Evolutionary conservation across 306 rosid species (phyloP), one percentile per base, ranked within the genome.

Genomic region (Betula pendula): DNA sequence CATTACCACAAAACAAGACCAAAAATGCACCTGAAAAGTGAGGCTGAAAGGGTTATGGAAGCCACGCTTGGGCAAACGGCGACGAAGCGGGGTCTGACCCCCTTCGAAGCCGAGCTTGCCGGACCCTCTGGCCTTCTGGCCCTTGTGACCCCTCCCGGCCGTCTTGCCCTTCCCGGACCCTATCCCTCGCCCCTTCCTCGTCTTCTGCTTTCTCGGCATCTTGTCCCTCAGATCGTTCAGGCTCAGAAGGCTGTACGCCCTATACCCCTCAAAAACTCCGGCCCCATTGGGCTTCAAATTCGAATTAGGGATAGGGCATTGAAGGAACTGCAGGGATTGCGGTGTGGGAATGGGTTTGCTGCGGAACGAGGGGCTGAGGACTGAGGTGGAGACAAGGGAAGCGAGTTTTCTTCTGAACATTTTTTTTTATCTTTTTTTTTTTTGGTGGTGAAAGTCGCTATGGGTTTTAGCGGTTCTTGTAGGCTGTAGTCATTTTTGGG

Each of bases 81-180:
- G 92, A 13, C 96, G 97, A 42, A 94, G 89, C 8, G 97, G 98
- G 12, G 98, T 94, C 83, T 94, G 97, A 52, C 98, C 98, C 58
- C 98, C 98, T 86, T 94, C 97, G 49, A 94, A 90, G 43, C 98
- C 98, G 20, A 94, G 81, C 77, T 90, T 94, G 0, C 97, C 98
- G 9, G 87, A 82, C 20, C 92, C 91, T 85, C 98, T 87, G 7
- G 98, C 98, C 79, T 86, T 87, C 87, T 94, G 98, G 48, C 98
- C 98, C 80, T 94, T 94, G 81, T 94, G 98, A 63, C 97, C 98
- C 71, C 89, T 86, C n/a, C 98, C 97, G n/a, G 97, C 97, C 16
- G 98, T 94, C 88, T 94, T 94, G 0, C 98, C 98, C 81, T 94
- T 94, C 56, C 98, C 97, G 25, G 98, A 92, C 77, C 97, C 98